Evolutionary conservation across 768 basidiomycete species (phyloP).

Genomic region (Mycena sanguinolenta): DNA sequence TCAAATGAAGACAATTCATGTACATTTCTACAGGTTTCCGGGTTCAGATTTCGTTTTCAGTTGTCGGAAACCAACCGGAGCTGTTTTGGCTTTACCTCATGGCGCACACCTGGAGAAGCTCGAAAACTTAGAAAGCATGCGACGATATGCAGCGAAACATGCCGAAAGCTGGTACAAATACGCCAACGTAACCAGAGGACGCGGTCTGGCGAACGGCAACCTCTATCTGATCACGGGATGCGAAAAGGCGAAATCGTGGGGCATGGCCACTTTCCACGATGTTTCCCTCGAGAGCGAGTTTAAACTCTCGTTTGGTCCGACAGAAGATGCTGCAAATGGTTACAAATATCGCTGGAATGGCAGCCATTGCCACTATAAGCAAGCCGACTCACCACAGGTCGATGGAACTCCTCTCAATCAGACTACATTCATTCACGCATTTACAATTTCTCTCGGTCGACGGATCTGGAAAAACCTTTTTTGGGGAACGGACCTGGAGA

Average conservation of each 20-base stretch:
- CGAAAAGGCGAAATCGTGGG: slow-evolving; percentile 38
- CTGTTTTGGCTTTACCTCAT: slow-evolving; percentile 35
- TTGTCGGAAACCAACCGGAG: slow-evolving; percentile 20
- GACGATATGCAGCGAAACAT: slow-evolving; percentile 32
- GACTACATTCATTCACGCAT: too few species aligned
- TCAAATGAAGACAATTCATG: background rate
- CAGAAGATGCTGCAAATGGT: background rate
- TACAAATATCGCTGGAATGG: slow-evolving; percentile 9
- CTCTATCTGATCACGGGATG: slow-evolving; percentile 41
- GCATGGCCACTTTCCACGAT: slow-evolving; percentile 34
- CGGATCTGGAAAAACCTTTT: too few species aligned
- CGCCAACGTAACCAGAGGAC: slow-evolving; percentile 24
- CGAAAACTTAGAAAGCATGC: slow-evolving; percentile 19
- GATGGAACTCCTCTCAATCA: background rate
- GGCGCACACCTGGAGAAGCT: slow-evolving; percentile 34
- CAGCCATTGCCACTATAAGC: background rate
- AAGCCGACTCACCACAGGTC: background rate
- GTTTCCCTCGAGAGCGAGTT: slow-evolving; percentile 13
- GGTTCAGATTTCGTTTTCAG: slow-evolving; percentile 7
- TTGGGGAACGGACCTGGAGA: too few species aligned
- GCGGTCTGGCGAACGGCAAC: slow-evolving; percentile 29
- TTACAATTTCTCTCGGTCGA: too few species aligned
- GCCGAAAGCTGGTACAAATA: slow-evolving; percentile 39
- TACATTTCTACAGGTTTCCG: slow-evolving; percentile 10
- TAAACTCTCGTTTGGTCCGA: slow-evolving; percentile 12